A percentile compares a stretch with the other conserved stretches of the same genome.
phyloP scores from a whole-genome alignment of 75 land plant species.

The Larix kaempferi region DNA sequence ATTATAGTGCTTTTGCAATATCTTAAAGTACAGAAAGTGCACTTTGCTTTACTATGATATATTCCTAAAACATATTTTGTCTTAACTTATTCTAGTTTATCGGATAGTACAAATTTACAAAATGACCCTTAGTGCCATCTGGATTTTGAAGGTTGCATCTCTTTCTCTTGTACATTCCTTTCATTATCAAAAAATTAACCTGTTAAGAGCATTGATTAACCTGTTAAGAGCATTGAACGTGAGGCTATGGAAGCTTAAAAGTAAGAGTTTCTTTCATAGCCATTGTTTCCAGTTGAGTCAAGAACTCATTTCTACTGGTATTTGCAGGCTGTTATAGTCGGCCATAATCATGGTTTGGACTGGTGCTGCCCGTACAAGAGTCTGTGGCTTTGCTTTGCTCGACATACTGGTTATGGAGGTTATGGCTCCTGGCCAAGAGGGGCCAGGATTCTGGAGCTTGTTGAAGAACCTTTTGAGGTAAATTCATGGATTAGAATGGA shows the following conservation, averaged over 20 bases:
- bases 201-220: neutral
- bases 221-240: neutral
- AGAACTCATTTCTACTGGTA: neutral
- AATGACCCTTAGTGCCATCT: neutral
- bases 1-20: no score
- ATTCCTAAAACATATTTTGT: no score
- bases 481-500: conserved; percentile 85
- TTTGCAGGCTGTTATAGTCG: conserved; percentile 69
- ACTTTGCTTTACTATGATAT: no score
- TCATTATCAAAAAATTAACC: neutral
- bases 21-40: no score
- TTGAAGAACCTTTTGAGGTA: conserved; percentile 38
- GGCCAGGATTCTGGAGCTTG: conserved; percentile 72
- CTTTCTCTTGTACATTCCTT: neutral
- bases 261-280: neutral
- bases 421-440: conserved; percentile 94
- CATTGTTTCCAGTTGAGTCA: neutral
- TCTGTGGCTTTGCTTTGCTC: conserved; percentile 88
- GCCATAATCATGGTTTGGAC: conserved; percentile 97
- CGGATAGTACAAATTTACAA: no score
- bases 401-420: conserved; percentile 97
- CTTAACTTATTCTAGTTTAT: no score
- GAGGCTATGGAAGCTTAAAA: neutral
- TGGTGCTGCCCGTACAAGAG: conserved; percentile 91
- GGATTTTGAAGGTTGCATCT: neutral